Base-by-base conservation (phyloP, 495 filamentous ascomycete genomes). In the Rhizodiscina lignyota region DNA sequence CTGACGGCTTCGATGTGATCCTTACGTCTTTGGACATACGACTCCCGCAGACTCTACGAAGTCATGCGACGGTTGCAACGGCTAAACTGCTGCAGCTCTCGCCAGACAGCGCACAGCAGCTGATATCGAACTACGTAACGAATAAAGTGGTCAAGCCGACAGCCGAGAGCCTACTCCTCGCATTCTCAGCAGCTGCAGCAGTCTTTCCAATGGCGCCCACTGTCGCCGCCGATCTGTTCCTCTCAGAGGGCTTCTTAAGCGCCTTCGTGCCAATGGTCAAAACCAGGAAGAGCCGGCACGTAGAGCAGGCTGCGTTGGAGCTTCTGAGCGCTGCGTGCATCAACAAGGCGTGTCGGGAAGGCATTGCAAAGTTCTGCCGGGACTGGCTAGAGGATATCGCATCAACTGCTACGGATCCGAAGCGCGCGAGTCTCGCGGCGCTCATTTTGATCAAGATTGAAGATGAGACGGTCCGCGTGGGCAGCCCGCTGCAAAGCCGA, bases 291-390 rank as follows among this genome's bases (percentile, higher is more conserved):
- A 52, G 43, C 26, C 33, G 36, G 5, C 50, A 40, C 36, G 75
- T 94, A 27, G 84, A 93, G 56, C 68, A 74, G 26, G 75, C 83
- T 3, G 70, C 81, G 18, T 57, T 96, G 36, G 81, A 96, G 40
- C 74, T 96, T 62, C 60, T 96, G 27, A 89, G 80, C 55, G 82
- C 81, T 8, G 91, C 87, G 13, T 92, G 84, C 55, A 77, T 91
- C 56, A 76, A 85, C 45, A 61, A 68, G 28, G 53, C 64, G 2
- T 94, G 85, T 44, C 74, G 85, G 12, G 77, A 82, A 41, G 75
- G 75, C 12, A 77, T 96, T 34, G 63, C 67, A 32, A 83, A 79
- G 47, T 70, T 87, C 43, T 92, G 85, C 51, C 62, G 64, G 13
- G 73, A 76, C 22, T 94, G 84, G 80, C 62, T 97, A 18, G 74